phyloP scores from a whole-genome alignment of 164 flowering plant species.

The Taxillus chinensis region DNA sequence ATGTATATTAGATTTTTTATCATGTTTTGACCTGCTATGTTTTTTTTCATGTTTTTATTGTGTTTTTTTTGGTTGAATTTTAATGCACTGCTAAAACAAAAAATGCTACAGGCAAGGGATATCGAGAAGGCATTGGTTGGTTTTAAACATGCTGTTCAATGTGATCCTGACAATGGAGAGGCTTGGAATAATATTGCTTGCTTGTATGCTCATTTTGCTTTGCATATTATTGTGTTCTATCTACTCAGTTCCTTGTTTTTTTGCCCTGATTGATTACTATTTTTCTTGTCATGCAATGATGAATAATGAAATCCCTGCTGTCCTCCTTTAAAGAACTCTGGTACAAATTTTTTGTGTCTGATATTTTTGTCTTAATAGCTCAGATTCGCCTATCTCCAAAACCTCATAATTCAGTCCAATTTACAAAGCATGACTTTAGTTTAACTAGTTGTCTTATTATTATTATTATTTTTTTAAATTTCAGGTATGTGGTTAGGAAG shows the following conservation, averaged over 20 bases:
- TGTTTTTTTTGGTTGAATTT: neutral
- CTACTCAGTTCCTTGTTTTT: neutral
- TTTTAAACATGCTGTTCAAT: constrained; percentile 80
- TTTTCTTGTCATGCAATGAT: neutral
- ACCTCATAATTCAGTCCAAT: no score
- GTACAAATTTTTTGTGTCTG: no score
- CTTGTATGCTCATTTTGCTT: constrained; percentile 38
- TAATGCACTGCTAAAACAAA: constrained; percentile 1
- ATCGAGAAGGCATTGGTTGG: constrained; percentile 72
- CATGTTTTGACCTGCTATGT: no score
- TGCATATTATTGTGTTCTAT: neutral
- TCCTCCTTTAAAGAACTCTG: no score
- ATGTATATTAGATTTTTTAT: no score
- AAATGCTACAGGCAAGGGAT: constrained; percentile 59
- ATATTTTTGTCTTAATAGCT: no score
- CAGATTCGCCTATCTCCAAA: no score
- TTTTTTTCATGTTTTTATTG: no score
- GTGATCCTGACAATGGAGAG: constrained; percentile 98
- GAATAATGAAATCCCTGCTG: no score
- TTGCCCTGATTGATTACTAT: neutral
- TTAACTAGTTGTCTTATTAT: no score
- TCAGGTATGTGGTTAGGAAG: constrained; percentile 78
- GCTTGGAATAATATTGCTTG: constrained; percentile 99
- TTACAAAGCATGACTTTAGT: no score
- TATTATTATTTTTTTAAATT: constrained; percentile 1